Evolutionary conservation across 2,329 filamentous ascomycete species (phyloP), one percentile per base, ranked within the genome.

Genomic region (Cladosporium halotolerans): DNA sequence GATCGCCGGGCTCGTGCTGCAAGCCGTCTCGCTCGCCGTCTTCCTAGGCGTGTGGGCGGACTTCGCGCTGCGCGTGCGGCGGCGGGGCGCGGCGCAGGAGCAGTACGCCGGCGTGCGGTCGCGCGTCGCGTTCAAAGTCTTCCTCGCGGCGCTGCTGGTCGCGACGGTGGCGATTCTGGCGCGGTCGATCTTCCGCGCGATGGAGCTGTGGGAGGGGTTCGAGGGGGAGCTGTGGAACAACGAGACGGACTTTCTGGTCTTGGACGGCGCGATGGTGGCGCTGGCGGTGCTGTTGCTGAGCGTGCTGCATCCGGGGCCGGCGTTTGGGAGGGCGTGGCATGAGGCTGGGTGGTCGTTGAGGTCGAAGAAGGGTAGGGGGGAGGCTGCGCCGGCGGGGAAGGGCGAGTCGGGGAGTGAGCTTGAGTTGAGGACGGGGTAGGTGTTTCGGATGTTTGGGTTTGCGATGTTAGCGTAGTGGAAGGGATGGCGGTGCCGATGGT

Each of bases 181-280:
- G 60, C 73, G 84, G 7, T 82, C 78, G 61, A 77, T 81, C 40
- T 87, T 81, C 67, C 78, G 84, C 52, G 78, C 86, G 31, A 80
- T 79, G 1, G 84, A 87, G 74, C 67, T 87, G 60, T 79, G 76
- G 54, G 72, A 79, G 53, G 84, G 84, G 0, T 88, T 81, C 78
- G 67, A 63, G 7, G 82, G 83, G 0, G 67, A 74, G 18, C 66
- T 88, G 60, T 78, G 77, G 65, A 73, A 76, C 59, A 64, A 78
- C 38, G 70, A 80, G 62, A 54, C 64, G 2, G 68, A 72, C 14
- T 78, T 79, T 60, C 75, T 80, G 60, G 64, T 73, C 5, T 63
- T 80, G 3, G 78, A 80, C 57, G 77, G 78, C n/a, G 72, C 72
- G 3, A 79, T 80, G 76, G 76, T 81, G 47, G 67, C 68, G 3